Evolutionary conservation across 805 yeast species (phyloP).

Genomic region (Hanseniaspora nectarophila): DNA sequence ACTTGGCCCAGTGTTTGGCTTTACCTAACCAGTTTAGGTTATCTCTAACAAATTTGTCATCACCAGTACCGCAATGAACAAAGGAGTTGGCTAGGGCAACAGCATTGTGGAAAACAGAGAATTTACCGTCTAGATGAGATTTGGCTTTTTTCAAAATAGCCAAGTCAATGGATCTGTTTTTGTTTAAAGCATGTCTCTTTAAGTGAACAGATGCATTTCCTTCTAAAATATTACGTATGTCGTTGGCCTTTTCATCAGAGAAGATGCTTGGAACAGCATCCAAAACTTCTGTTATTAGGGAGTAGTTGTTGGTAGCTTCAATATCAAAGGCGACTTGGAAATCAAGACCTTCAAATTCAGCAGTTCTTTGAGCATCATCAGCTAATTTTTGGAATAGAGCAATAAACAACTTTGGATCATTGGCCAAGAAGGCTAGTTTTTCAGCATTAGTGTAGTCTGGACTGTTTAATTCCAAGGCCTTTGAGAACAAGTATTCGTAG

Average conservation of each 20-base stretch:
- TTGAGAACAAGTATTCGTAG: slow-evolving; percentile 48
- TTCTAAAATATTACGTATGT: slow-evolving; percentile 48
- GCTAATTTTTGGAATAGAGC: slow-evolving; percentile 39
- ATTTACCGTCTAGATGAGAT: slow-evolving; percentile 73
- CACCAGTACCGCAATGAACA: slow-evolving; percentile 92
- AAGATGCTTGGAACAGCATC: slow-evolving; percentile 20
- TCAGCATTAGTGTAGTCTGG: slow-evolving; percentile 78
- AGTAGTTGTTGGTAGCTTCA: slow-evolving; percentile 34
- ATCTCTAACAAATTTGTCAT: slow-evolving; percentile 78
- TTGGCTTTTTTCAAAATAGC: slow-evolving; percentile 72
- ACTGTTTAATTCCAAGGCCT: slow-evolving; percentile 43
- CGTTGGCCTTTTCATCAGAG: neutral
- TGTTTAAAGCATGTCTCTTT: slow-evolving; percentile 74
- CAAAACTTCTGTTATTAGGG: slow-evolving; percentile 32
- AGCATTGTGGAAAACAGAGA: slow-evolving; percentile 89
- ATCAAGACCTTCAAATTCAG: slow-evolving; percentile 45
- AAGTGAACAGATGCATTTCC: slow-evolving; percentile 93
- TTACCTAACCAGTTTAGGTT: slow-evolving; percentile 93
- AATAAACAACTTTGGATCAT: slow-evolving; percentile 60
- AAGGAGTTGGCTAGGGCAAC: slow-evolving; percentile 90
- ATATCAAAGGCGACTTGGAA: slow-evolving; percentile 93
- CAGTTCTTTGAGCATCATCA: slow-evolving; percentile 24
- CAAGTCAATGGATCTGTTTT: slow-evolving; percentile 78
- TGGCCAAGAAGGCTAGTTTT: slow-evolving; percentile 78
- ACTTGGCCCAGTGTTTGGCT: slow-evolving; percentile 97